phyloP scores from a whole-genome alignment of 2,329 filamentous ascomycete species.

The Blumeria graminis region DNA sequence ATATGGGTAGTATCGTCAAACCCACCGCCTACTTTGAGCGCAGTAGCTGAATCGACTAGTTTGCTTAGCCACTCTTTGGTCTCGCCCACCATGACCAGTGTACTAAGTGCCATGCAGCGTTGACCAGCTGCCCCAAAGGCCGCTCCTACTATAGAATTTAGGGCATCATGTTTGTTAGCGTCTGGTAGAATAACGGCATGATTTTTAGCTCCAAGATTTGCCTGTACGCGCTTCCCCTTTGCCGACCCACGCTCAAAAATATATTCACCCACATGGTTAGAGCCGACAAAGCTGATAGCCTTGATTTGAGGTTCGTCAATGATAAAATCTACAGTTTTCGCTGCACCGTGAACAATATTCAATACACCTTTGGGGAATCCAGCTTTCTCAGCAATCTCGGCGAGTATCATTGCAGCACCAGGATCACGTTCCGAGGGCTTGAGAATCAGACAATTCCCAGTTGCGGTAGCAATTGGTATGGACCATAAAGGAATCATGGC shows the following conservation, averaged over 20 bases:
- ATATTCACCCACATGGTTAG: conserved; percentile 75
- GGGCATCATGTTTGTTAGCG: conserved; percentile 73
- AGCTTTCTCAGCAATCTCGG: conserved; percentile 55
- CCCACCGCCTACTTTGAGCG: conserved; percentile 51
- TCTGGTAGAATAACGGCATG: conserved; percentile 66
- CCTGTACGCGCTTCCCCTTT: conserved; percentile 72
- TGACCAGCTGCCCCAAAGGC: conserved; percentile 71
- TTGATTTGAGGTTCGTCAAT: conserved; percentile 68
- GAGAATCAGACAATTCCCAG: conserved; percentile 61
- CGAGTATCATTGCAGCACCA: conserved; percentile 64
- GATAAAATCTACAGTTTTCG: conserved; percentile 66
- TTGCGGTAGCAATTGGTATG: conserved; percentile 63
- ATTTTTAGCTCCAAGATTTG: conserved; percentile 75
- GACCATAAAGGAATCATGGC: conserved; percentile 89
- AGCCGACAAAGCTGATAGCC: conserved; percentile 66
- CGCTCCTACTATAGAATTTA: conserved; percentile 64
- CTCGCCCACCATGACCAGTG: conserved; percentile 62
- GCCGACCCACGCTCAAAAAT: conserved; percentile 58
- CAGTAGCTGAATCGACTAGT: conserved; percentile 50
- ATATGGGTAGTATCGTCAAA: conserved; percentile 63
- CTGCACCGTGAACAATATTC: conserved; percentile 61
- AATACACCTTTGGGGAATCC: conserved; percentile 64
- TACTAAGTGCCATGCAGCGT: conserved; percentile 69
- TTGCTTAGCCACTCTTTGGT: conserved; percentile 64
- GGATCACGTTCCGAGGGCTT: conserved; percentile 76